These are phyloP conservation scores for Apiotrichum siamense DNA, from an alignment of 1,284 basidiomycete species.

Conservation along the genomic window DNA sequence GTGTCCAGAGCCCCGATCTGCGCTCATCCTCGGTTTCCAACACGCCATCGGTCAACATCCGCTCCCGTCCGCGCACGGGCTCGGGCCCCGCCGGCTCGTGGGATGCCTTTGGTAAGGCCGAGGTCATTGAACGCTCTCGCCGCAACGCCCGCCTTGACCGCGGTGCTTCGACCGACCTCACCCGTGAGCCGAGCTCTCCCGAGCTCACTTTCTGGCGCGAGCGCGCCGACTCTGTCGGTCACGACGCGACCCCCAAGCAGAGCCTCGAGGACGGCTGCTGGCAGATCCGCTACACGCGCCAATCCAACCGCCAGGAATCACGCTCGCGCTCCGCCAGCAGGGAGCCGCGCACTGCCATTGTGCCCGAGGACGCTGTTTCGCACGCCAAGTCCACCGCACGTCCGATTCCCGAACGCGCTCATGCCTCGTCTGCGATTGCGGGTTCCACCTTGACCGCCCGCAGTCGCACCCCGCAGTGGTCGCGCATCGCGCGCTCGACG, in stretches of 20 bases:
- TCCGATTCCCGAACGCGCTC: conserved; percentile 12
- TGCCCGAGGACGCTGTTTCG: background rate
- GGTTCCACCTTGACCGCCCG: conserved; percentile 13
- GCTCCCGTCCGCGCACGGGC: conserved; percentile 22
- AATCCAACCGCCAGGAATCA: background rate
- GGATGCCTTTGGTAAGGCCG: conserved; percentile 37
- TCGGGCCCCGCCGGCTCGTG: conserved; percentile 26
- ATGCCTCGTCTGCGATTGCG: conserved; percentile 9
- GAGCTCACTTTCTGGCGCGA: conserved; percentile 2
- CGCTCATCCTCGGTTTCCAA: background rate
- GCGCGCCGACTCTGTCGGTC: conserved; percentile 1
- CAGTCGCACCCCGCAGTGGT: conserved; percentile 9
- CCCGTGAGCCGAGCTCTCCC: background rate
- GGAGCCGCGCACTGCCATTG: conserved; percentile 6
- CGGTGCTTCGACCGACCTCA: conserved; percentile 1
- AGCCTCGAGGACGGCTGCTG: conserved; percentile 33
- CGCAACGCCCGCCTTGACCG: conserved; percentile 6
- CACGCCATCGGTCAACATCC: conserved; percentile 1
- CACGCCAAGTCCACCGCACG: conserved; percentile 8
- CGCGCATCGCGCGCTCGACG: background rate
- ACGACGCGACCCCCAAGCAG: conserved; percentile 35
- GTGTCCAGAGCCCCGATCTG: background rate
- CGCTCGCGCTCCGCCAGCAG: conserved; percentile 5
- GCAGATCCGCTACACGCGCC: conserved; percentile 29
- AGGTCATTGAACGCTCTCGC: conserved; percentile 14